Conservation (phyloP, 805 yeast species). For the Kockiozyma suomiensis region DNA sequence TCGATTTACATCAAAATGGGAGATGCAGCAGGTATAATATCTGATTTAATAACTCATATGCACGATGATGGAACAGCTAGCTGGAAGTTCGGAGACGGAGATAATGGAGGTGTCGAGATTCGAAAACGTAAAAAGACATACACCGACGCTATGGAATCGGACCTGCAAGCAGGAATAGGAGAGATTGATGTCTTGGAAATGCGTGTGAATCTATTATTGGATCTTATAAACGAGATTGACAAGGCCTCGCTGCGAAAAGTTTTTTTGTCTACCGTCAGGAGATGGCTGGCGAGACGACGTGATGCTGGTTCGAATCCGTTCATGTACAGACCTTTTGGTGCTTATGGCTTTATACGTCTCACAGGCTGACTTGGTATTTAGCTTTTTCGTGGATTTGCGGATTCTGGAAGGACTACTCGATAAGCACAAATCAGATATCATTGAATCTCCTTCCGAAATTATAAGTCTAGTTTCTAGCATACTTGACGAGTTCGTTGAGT, state of each 20-base stretch:
- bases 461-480: constrained; percentile 53
- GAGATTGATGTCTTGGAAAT: constrained; percentile 21
- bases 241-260: constrained; percentile 44
- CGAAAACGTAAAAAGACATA: constrained; percentile 16
- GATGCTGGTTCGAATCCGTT: constrained; percentile 29
- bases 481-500: constrained; percentile 41
- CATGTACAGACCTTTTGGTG: not conserved
- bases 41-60: constrained; percentile 42
- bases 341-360: too few species aligned
- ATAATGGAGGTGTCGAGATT: constrained; percentile 39
- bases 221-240: constrained; percentile 51
- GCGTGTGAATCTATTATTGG: constrained; percentile 17
- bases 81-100: constrained; percentile 39
- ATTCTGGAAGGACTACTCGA: constrained; percentile 64
- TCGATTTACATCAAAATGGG: constrained; percentile 29
- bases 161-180: constrained; percentile 14
- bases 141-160: constrained; percentile 1
- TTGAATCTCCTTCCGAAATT: constrained; percentile 60
- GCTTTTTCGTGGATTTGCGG: constrained; percentile 60
- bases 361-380: constrained; percentile 38
- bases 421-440: constrained; percentile 58
- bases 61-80: constrained; percentile 39
- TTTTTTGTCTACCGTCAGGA: constrained; percentile 54
- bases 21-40: constrained; percentile 42
- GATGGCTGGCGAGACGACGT: constrained; percentile 55